Evolutionary conservation across 73 alveolate genomes (phyloP), one percentile per base, ranked within the genome.

Genomic region (Paramecium sexaurelia): DNA sequence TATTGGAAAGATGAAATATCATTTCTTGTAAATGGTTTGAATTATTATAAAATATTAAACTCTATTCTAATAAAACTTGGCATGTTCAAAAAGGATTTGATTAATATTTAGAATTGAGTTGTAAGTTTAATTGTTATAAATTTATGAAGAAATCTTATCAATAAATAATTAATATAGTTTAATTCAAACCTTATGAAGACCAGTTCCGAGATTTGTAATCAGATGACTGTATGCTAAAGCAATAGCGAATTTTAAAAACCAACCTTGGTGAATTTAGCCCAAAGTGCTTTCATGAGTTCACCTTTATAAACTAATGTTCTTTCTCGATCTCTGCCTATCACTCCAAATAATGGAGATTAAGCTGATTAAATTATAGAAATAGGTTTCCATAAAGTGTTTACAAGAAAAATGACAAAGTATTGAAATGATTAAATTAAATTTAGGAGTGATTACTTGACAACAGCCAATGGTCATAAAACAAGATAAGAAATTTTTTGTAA

Each of bases 381-480:
- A 2, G 43, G 26, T 29, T 29, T 61, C 1, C 83, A 41, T 6
- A 61, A 61, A 27, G 83, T 61, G 9, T 29, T 61, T 26, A 61
- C 83, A 26, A 61, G 83, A 61, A 61, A 24, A 61, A 61, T 61
- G 83, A 61, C 83, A 1, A 61, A 61, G 83, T 61, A 61, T 61
- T 57, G 17, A 6, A 29, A 10, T 61, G 7, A 9, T 10, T 61
- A 15, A 51, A 45, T 1, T 45, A 11, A 29, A 61, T 61, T 26
- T 29, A 61, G 83, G 26, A 61, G 26, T 32, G 83, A 61, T 15
- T 61, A 61, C 17, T 26, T 32, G 10, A 61, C 83, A 61, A 61
- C 39, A 29, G 83, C 83, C 83, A 61, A 61, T 61, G 83, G 83
- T 3, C 83, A 29, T 15, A 61, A 26, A 29, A 10, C 11, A 29